Percentiles rank a stretch among this genome's conserved stretches.
Evolutionary conservation across 148 eudicot species (phyloP).

Genomic region (Spergularia bocconei): DNA sequence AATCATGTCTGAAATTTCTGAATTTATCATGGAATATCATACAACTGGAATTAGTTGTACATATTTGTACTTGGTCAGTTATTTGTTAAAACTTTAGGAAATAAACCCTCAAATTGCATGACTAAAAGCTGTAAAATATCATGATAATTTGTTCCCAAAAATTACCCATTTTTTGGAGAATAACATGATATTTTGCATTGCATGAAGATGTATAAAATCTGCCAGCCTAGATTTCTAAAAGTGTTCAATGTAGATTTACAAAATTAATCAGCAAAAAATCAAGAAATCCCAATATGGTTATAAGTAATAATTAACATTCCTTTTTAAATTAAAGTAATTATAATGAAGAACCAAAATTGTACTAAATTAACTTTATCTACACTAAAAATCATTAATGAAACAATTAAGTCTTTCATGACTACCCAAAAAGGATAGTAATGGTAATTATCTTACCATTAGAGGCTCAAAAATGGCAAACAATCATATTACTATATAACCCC

Average conservation of each 20-base stretch:
- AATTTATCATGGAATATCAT: background rate
- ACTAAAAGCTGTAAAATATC: slow-evolving; percentile 10
- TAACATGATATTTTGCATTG: background rate
- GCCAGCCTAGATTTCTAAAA: slow-evolving; percentile 11
- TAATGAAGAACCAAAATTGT: background rate
- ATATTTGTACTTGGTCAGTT: slow-evolving; percentile 16
- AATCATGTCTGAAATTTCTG: slow-evolving; percentile 13
- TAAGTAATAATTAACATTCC: slow-evolving; percentile 16
- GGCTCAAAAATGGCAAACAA: background rate
- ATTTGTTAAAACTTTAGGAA: slow-evolving; percentile 9
- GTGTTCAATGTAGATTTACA: background rate
- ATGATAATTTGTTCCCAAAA: slow-evolving; percentile 20
- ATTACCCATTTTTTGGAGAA: background rate
- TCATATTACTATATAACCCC: slow-evolving; percentile 13
- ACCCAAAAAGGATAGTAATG: slow-evolving; percentile 5
- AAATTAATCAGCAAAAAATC: slow-evolving; percentile 8
- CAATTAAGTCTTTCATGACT: slow-evolving; percentile 17
- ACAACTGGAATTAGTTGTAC: slow-evolving; percentile 11
- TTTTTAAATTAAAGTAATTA: background rate
- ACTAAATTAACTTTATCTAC: slow-evolving; percentile 4
- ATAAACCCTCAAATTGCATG: background rate
- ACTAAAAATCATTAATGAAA: slow-evolving; percentile 6
- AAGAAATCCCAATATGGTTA: slow-evolving; percentile 13
- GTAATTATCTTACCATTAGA: background rate
- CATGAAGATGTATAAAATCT: background rate